Evolutionary conservation across 441 rosid genomes (phyloP), one percentile per base, ranked within the genome.

Genomic region (Gossypium gossypioides): DNA sequence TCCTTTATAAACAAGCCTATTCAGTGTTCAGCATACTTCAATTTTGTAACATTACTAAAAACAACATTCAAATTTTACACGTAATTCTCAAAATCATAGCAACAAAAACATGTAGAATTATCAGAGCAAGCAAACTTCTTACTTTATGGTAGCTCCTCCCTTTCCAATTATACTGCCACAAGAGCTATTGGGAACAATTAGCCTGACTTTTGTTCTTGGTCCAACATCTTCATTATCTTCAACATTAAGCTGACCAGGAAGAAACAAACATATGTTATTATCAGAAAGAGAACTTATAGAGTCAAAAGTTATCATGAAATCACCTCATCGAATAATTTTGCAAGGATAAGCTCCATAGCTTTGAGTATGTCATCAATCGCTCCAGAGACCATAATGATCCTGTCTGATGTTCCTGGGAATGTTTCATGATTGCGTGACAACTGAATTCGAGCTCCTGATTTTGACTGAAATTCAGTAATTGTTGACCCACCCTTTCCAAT

Each of bases 111-210:
- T 16, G 51, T 57, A 57, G 1, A 46, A 69, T 34, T 58, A 75
- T 59, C 62, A 72, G 75, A 78, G 75, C 70, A 73, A 72, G 58
- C 62, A 74, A 63, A 84, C 15, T 32, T 60, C 92, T 72, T 87
- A 95, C 99, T 92, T 95, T 84, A 95, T 95, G 27, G 89, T 92
- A 78, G 92, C 84, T 25, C 99, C 98, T 83, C 96, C 99, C 82
- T 91, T 95, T 76, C 99, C 99, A 78, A 95, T 95, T 74, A 95
- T 95, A 82, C 99, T 87, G 72, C 99, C 99, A 76, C 99, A 95
- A 55, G 92, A 92, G 83, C 90, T 85, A 83, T 95, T 92, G 46
- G 99, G 98, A 82, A 92, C 99, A 71, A 92, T 81, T 57, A 95
- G 79, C 82, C 93, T 92, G 80, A 95, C 86, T 85, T 88, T 92